These are phyloP conservation scores for Penicillium desertorum DNA, from an alignment of 495 filamentous ascomycete species.

Conservation along the genomic window DNA sequence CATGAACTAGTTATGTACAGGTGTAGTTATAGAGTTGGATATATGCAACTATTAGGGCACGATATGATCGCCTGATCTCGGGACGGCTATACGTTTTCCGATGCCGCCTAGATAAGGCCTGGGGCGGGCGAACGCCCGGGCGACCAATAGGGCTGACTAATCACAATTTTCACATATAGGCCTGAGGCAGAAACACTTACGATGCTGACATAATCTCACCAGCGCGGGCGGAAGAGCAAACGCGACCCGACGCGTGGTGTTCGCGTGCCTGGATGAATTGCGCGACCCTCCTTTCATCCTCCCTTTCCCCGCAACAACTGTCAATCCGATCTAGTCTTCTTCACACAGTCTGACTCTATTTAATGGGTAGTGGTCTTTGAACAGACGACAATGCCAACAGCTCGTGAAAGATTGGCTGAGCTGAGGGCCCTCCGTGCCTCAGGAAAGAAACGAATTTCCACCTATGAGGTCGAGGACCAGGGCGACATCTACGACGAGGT, in stretches of 20 bases:
- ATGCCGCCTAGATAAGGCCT: no score
- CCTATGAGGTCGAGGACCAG: constrained; percentile 85
- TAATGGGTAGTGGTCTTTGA: constrained; percentile 24
- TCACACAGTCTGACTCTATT: constrained; percentile 8
- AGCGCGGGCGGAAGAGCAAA: background rate
- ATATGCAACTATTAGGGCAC: background rate
- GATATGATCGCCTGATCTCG: constrained; percentile 2
- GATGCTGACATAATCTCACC: constrained; percentile 1
- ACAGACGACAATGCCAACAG: constrained; percentile 36
- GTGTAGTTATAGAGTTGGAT: background rate
- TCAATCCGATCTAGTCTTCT: constrained; percentile 2
- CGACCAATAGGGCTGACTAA: no score
- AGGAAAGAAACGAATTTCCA: constrained; percentile 84
- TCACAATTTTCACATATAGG: no score
- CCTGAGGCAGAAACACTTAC: background rate
- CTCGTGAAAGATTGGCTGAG: constrained; percentile 64
- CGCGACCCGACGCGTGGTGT: constrained; percentile 7
- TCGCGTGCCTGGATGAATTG: constrained; percentile 9
- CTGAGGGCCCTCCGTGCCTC: constrained; percentile 79
- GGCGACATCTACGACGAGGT: constrained; percentile 91
- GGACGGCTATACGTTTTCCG: background rate
- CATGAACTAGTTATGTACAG: background rate
- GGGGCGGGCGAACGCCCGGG: no score
- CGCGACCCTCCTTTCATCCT: constrained; percentile 21
- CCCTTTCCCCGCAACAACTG: constrained; percentile 27